Evolutionary conservation across 2,329 filamentous ascomycete genomes (phyloP).

Genomic region (Thielaviopsis ethacetica): DNA sequence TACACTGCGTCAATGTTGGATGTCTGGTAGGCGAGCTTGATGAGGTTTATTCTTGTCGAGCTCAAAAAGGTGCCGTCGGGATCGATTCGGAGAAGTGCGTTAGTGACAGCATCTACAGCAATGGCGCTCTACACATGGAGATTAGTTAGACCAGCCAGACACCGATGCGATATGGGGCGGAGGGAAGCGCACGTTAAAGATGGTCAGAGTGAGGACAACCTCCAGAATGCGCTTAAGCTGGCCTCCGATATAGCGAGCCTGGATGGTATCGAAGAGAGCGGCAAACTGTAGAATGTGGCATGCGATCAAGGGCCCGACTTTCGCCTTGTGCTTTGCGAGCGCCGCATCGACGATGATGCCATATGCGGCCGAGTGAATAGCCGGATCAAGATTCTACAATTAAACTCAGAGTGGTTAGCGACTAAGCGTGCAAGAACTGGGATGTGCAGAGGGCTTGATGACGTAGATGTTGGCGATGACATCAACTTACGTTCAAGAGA

Average conservation of each 20-base stretch:
- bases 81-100: conserved; percentile 48
- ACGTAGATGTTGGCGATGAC: not conserved
- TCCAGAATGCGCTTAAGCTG: conserved; percentile 29
- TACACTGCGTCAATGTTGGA: conserved; percentile 37
- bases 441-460: not conserved
- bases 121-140: conserved; percentile 24
- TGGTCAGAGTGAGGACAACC: conserved; percentile 21
- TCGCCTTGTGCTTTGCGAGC: not conserved
- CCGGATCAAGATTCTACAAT: conserved; percentile 29
- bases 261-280: conserved; percentile 30
- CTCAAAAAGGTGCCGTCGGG: conserved; percentile 51
- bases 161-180: not conserved
- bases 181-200: conserved; percentile 26
- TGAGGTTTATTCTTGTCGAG: conserved; percentile 40
- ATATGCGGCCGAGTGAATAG: conserved; percentile 34
- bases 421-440: not conserved
- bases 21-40: conserved; percentile 41
- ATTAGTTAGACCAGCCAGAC: not conserved
- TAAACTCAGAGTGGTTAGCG: not conserved
- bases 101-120: conserved; percentile 28
- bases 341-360: conserved; percentile 27
- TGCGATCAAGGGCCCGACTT: not conserved
- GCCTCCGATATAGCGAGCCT: conserved; percentile 34
- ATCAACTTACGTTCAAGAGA: conserved; percentile 8
- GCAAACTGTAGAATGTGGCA: conserved; percentile 30